Conservation (phyloP, 2,329 filamentous ascomycete species). For the Podosphaera xanthii region DNA sequence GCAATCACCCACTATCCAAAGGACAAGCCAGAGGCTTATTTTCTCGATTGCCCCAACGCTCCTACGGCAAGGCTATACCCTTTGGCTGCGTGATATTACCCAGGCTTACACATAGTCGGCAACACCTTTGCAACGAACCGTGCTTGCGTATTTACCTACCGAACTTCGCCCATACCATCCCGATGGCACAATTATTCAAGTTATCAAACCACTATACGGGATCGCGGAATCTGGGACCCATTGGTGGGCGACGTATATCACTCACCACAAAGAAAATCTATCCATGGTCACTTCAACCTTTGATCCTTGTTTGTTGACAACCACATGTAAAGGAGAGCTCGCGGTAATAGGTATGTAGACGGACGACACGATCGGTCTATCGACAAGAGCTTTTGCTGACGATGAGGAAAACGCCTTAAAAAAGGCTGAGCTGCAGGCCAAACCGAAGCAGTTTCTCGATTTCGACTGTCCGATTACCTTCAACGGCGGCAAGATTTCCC, state of each 20-base stretch:
- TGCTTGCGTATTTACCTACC: not conserved
- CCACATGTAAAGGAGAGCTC: not conserved
- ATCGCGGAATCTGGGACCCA: not conserved
- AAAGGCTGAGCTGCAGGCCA: too few species aligned
- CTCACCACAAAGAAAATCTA: conserved; percentile 1
- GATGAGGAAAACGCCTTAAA: not conserved
- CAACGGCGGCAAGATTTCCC: not conserved
- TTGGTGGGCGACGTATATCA: conserved; percentile 1
- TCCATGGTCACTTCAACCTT: not conserved
- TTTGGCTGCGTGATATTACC: conserved; percentile 2
- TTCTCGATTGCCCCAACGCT: not conserved
- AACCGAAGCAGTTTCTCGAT: too few species aligned
- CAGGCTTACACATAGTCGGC: not conserved
- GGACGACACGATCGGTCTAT: not conserved
- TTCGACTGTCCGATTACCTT: too few species aligned
- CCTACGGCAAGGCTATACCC: not conserved
- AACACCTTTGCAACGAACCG: not conserved
- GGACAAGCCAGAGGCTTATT: conserved; percentile 1
- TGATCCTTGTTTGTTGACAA: conserved; percentile 1
- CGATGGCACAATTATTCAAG: not conserved
- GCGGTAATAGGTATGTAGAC: conserved; percentile 1
- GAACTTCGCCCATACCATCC: not conserved
- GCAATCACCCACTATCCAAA: not conserved
- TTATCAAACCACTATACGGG: too few species aligned
- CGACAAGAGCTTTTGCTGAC: not conserved